Evolutionary conservation across 768 basidiomycete genomes (phyloP).

Genomic region (Daedaleopsis sinensis): DNA sequence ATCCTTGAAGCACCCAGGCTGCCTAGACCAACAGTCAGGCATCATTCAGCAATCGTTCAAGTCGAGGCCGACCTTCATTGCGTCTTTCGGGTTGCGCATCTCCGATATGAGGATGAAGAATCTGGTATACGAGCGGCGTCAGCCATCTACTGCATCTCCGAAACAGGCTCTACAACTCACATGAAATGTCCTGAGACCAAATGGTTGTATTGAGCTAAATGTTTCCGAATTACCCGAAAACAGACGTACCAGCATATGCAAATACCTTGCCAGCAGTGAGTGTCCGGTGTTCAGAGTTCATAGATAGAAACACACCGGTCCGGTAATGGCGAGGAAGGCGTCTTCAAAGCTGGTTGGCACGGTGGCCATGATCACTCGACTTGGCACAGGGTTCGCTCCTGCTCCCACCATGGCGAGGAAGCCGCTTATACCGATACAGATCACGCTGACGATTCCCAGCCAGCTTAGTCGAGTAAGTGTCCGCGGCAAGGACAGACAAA

Average conservation of each 20-base stretch:
- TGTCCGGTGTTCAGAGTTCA: not conserved
- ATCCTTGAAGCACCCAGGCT: slow-evolving; percentile 57
- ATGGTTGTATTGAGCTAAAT: not conserved
- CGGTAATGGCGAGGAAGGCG: slow-evolving; percentile 55
- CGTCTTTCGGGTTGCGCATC: slow-evolving; percentile 53
- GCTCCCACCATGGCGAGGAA: slow-evolving; percentile 55
- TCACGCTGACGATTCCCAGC: slow-evolving; percentile 48
- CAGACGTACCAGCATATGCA: slow-evolving; percentile 46
- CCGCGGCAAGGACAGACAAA: slow-evolving; percentile 48
- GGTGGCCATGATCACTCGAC: slow-evolving; percentile 41
- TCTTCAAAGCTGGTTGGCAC: slow-evolving; percentile 45
- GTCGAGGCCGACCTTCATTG: slow-evolving; percentile 49
- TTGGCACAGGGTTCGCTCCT: slow-evolving; percentile 46
- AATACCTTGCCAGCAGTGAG: slow-evolving; percentile 41
- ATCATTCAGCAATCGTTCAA: not conserved
- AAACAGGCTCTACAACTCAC: slow-evolving; percentile 29
- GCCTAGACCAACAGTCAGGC: slow-evolving; percentile 34
- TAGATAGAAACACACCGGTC: slow-evolving; percentile 43
- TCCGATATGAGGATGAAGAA: slow-evolving; percentile 64
- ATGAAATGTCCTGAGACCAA: slow-evolving; percentile 50
- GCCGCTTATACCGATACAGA: slow-evolving; percentile 47
- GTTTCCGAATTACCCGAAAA: not conserved
- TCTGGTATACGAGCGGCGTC: slow-evolving; percentile 30
- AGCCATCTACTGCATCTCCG: not conserved
- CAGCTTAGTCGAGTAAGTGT: slow-evolving; percentile 49